These are phyloP conservation scores for Hysterium pulicare DNA, from an alignment of 2,329 filamentous ascomycete species.

Conservation along the genomic window DNA sequence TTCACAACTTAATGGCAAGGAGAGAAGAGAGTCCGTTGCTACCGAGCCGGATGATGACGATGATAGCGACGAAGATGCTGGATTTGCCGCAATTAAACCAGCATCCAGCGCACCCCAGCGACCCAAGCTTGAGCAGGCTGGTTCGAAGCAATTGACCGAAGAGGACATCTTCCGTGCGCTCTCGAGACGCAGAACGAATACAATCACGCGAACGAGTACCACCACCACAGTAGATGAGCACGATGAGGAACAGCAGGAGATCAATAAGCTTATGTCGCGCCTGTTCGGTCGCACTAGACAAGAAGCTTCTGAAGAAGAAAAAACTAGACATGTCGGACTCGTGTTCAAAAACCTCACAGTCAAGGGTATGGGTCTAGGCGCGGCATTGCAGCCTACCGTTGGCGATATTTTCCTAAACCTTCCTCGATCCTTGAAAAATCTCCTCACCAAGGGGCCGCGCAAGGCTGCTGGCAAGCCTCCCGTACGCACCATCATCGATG, in stretches of 20 bases:
- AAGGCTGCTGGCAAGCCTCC: slow-evolving; percentile 50
- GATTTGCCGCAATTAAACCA: not conserved
- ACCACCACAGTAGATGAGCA: slow-evolving; percentile 15
- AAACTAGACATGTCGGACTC: slow-evolving; percentile 65
- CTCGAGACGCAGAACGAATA: slow-evolving; percentile 48
- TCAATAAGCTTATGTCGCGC: slow-evolving; percentile 62
- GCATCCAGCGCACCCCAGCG: slow-evolving; percentile 2
- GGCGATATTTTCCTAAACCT: slow-evolving; percentile 62
- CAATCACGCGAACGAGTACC: slow-evolving; percentile 23
- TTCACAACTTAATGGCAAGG: not conserved
- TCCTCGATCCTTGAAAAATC: slow-evolving; percentile 51
- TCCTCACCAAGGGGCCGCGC: slow-evolving; percentile 43
- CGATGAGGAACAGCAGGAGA: slow-evolving; percentile 49
- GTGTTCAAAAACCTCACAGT: slow-evolving; percentile 65
- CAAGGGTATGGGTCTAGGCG: slow-evolving; percentile 58
- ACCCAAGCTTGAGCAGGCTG: slow-evolving; percentile 1
- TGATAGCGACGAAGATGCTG: not conserved
- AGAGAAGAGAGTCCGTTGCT: not conserved
- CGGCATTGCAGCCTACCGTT: slow-evolving; percentile 59
- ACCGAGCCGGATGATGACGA: not conserved
- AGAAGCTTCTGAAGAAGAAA: slow-evolving; percentile 64
- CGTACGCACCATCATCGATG: slow-evolving; percentile 62
- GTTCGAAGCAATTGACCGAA: slow-evolving; percentile 39
- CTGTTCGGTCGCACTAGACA: slow-evolving; percentile 68
- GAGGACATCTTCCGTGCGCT: slow-evolving; percentile 52